Evolutionary conservation across 2,329 filamentous ascomycete species (phyloP).

Genomic region (Lasiodiplodia gonubiensis): DNA sequence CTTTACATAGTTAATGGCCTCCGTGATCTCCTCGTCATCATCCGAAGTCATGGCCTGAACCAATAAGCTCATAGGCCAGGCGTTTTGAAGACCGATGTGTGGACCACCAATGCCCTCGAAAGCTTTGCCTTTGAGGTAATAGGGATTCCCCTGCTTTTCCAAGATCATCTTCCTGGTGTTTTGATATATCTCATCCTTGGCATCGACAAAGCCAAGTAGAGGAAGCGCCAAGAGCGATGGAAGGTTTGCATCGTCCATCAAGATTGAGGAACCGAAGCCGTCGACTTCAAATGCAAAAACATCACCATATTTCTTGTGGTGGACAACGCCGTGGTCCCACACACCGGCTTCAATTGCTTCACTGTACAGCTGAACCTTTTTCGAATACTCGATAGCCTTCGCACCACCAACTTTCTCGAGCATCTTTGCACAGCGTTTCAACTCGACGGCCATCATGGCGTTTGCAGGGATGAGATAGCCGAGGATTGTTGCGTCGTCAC

Average conservation of each 20-base stretch:
- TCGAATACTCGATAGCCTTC: conserved; percentile 46
- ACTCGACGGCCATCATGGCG: conserved; percentile 92
- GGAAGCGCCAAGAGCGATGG: conserved; percentile 81
- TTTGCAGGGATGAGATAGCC: conserved; percentile 96
- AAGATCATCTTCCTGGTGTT: conserved; percentile 89
- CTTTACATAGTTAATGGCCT: conserved; percentile 75
- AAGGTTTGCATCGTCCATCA: conserved; percentile 92
- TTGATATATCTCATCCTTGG: conserved; percentile 73
- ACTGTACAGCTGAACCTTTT: conserved; percentile 61
- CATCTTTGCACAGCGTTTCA: conserved; percentile 74
- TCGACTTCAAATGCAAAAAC: conserved; percentile 91
- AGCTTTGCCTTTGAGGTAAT: conserved; percentile 76
- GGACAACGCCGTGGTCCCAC: conserved; percentile 81
- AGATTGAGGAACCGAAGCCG: conserved; percentile 78
- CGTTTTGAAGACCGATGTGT: conserved; percentile 82
- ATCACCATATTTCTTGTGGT: conserved; percentile 74
- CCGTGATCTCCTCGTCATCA: conserved; percentile 79
- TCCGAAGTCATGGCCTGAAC: conserved; percentile 89
- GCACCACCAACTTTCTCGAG: conserved; percentile 67
- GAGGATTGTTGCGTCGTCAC: conserved; percentile 91
- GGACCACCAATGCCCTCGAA: conserved; percentile 90
- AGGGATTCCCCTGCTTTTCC: conserved; percentile 79
- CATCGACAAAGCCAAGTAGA: conserved; percentile 74
- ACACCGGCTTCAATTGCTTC: conserved; percentile 75
- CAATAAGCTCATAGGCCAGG: conserved; percentile 96